phyloP scores from a whole-genome alignment of 2,329 filamentous ascomycete species.

The Xylariaceae sp. region DNA sequence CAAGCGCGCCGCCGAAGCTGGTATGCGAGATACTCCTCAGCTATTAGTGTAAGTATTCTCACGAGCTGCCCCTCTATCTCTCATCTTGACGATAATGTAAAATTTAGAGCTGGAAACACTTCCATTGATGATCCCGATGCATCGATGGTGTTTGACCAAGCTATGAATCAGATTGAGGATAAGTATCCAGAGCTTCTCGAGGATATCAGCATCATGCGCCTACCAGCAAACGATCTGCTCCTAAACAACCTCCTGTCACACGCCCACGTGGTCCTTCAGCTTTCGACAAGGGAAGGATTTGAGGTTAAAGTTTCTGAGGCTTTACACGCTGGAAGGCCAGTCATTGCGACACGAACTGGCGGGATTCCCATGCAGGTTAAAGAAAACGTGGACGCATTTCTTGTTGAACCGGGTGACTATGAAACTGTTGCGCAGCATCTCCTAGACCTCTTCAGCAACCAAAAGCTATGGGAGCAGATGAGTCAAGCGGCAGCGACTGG shows the following conservation, averaged over 20 bases:
- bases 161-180: constrained; percentile 69
- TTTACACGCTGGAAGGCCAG: constrained; percentile 78
- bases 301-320: constrained; percentile 88
- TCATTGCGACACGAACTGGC: constrained; percentile 78
- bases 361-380: constrained; percentile 82
- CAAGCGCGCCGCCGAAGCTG: constrained; percentile 61
- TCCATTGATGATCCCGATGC: constrained; percentile 84
- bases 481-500: constrained; percentile 66
- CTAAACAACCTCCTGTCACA: constrained; percentile 78
- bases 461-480: constrained; percentile 71
- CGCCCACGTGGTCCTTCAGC: constrained; percentile 75
- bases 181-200: constrained; percentile 66
- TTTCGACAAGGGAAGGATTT: constrained; percentile 83
- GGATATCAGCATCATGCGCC: constrained; percentile 76
- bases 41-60: constrained; percentile 63
- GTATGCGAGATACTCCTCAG: constrained; percentile 64
- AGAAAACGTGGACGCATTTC: constrained; percentile 73
- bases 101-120: constrained; percentile 62
- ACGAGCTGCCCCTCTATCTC: neutral
- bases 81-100: neutral
- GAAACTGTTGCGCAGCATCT: constrained; percentile 73
- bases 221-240: constrained; percentile 80
- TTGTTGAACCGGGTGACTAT: constrained; percentile 75
- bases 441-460: constrained; percentile 69
- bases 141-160: constrained; percentile 73